Evolutionary conservation across 768 basidiomycete species (phyloP), one percentile per base, ranked within the genome.

Genomic region (Leucocoprinus leucothites): DNA sequence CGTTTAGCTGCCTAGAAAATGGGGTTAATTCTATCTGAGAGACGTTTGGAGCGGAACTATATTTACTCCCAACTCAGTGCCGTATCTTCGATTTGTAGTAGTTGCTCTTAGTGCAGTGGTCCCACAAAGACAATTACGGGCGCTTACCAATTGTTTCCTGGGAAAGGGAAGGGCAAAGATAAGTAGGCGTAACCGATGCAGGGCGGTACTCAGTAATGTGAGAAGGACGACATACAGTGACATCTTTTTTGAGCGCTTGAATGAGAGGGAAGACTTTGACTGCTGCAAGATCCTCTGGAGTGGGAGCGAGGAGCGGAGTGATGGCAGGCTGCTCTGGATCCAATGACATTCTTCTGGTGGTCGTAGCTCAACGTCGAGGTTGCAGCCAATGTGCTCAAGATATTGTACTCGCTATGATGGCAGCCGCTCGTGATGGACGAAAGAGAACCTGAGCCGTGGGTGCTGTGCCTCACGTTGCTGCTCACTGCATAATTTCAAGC

Each of bases 201-300:
- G 41, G 56, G 9, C 18, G 38, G 36, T 16, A 25, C 9, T 18
- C 21, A 57, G n/a, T n/a, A n/a, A n/a, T n/a, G n/a, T n/a, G n/a
- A n/a, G 52, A 47, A 48, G 51, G 42, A 50, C 36, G 43, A 34
- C 86, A 67, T 65, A 90, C 90, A 13, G 74, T 76, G 19, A 87
- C 78, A 68, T 92, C 89, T 53, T 74, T 81, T 65, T 85, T 87
- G 42, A 93, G 64, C 57, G 82, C 78, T 19, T 84, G 84, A 58
- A 93, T 89, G 22, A 91, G 75, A n/a, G 90, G 90, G 67, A 88
- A 93, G 34, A 93, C 90, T 61, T 81, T 84, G 62, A 89, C 75
- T 2, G 83, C 73, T 5, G 82, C 80, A 8, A 89, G 66, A 57
- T 74, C 71, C 48, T 84, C 86, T 43, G 77, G 74, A 1, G 81